A percentile compares a stretch with the other conserved stretches of the same genome.
Evolutionary conservation across 805 yeast genomes (phyloP).

Genomic region (Myxozyma kluyveri): DNA sequence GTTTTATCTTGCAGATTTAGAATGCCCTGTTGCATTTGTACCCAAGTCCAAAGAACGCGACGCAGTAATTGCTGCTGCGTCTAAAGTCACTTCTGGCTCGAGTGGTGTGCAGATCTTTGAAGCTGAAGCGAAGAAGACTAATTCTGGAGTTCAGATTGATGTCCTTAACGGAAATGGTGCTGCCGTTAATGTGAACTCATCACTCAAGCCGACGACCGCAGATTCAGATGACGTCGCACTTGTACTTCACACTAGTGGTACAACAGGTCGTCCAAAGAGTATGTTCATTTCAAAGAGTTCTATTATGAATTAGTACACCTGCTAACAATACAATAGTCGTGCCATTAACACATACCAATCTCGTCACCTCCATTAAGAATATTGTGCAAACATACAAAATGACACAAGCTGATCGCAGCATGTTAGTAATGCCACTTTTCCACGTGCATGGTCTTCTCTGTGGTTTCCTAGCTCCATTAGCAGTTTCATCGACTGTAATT

Average conservation of each 20-base stretch:
- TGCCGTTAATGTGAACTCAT: constrained; percentile 39
- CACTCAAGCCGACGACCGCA: constrained; percentile 39
- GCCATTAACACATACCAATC: constrained; percentile 63
- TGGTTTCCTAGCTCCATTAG: constrained; percentile 58
- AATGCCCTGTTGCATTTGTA: constrained; percentile 57
- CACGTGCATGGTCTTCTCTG: constrained; percentile 75
- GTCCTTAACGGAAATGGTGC: constrained; percentile 1
- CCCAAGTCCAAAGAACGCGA: constrained; percentile 48
- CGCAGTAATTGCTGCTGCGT: constrained; percentile 53
- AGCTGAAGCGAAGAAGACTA: not conserved
- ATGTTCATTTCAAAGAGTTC: not conserved
- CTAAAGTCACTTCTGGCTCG: constrained; percentile 38
- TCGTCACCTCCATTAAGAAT: constrained; percentile 58
- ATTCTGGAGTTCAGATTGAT: not conserved
- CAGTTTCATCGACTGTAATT: constrained; percentile 60
- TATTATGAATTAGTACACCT: too few species aligned
- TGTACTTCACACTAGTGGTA: constrained; percentile 70
- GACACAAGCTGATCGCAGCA: constrained; percentile 50
- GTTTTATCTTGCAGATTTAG: constrained; percentile 60
- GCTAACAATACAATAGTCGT: constrained; percentile 45
- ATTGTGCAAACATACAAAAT: constrained; percentile 58
- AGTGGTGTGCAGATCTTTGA: constrained; percentile 10
- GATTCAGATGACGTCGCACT: constrained; percentile 53
- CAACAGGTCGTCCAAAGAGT: constrained; percentile 68
- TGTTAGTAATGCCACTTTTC: constrained; percentile 72